Base-by-base conservation (phyloP, 2,329 filamentous ascomycete genomes). In the Xylariales sp. region DNA sequence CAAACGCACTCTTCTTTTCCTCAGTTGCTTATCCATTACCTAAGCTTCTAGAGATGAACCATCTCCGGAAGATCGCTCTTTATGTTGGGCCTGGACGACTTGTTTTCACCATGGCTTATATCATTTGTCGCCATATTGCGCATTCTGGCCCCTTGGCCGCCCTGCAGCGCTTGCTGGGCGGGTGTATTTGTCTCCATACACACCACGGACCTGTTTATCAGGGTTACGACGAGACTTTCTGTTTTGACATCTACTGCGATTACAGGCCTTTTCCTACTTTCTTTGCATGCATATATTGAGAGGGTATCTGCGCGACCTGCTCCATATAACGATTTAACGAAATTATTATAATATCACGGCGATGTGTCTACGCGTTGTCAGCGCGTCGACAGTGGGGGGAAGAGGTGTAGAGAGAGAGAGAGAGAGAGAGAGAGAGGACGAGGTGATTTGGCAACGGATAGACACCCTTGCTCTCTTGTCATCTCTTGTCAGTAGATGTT, bases 1-100 rank as follows among this genome's bases (percentile, higher is more conserved):
- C 57, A 71, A 70, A 56, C 69, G 53, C 67, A 64, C 69, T 41
- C n/a, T 67, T 69, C 49, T 8, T 50, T 23, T 50, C 34, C 46
- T 57, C 16, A 45, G 28, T 54, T 49, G 56, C 45, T 34, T 55
- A 34, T 43, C 54, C 46, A 34, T 28, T 16, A 32, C 12, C 30
- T 32, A 18, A 18, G 41, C 54, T 56, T 56, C 39, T 48, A 6
- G 23, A 14, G 9, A 10, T 57, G 36, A 30, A 43, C 6, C 52
- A 30, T 58, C 39, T 6, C 5, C 46, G 16, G 41, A 18, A 18
- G 10, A 43, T 48, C 39, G 5, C 28, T 56, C 10, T 45, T 41
- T 41, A 39, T 39, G 23, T 46, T 50, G 14, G 34, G n/a, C 14
- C 49, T 16, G 23, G 5, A 9, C 50, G 32, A 32, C 39, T 41